Percentiles rank a stretch among this genome's conserved stretches.
phyloP scores from a whole-genome alignment of 805 yeast genomes.

The Hanseniaspora meyeri region DNA sequence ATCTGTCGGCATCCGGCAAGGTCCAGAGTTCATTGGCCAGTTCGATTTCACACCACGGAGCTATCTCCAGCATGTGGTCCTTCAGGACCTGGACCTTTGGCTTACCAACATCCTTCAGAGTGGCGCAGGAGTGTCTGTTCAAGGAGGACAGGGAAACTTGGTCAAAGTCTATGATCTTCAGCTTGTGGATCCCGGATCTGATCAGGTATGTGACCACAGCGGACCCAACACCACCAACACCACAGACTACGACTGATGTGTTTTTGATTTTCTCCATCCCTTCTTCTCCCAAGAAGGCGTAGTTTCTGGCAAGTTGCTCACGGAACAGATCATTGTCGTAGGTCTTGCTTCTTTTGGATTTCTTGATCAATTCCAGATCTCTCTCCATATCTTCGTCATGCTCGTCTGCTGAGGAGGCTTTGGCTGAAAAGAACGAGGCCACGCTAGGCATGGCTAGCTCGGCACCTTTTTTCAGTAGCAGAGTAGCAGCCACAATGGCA shows the following conservation, averaged over 20 bases:
- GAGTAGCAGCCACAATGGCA: background rate
- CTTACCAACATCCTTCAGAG: slow-evolving; percentile 80
- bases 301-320: slow-evolving; percentile 88
- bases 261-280: slow-evolving; percentile 65
- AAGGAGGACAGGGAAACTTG: slow-evolving; percentile 87
- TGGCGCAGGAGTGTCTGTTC: slow-evolving; percentile 91
- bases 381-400: slow-evolving; percentile 5
- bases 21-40: slow-evolving; percentile 70
- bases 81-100: slow-evolving; percentile 76
- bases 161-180: slow-evolving; percentile 84
- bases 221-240: slow-evolving; percentile 98
- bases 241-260: slow-evolving; percentile 66
- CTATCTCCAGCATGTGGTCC: slow-evolving; percentile 53
- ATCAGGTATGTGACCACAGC: slow-evolving; percentile 87
- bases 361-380: slow-evolving; percentile 5
- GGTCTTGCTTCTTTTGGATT: slow-evolving; percentile 7
- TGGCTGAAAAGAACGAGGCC: background rate
- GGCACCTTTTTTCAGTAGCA: background rate
- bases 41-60: slow-evolving; percentile 90
- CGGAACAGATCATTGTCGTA: slow-evolving; percentile 62
- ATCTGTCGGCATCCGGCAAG: slow-evolving; percentile 47
- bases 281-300: slow-evolving; percentile 78
- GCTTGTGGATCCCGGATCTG: slow-evolving; percentile 73
- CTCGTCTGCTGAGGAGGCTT: background rate
- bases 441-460: background rate